A percentile compares a stretch with the other conserved stretches of the same genome.
phyloP scores from a whole-genome alignment of 2,329 filamentous ascomycete species.

The Colletotrichum euphorbiae region DNA sequence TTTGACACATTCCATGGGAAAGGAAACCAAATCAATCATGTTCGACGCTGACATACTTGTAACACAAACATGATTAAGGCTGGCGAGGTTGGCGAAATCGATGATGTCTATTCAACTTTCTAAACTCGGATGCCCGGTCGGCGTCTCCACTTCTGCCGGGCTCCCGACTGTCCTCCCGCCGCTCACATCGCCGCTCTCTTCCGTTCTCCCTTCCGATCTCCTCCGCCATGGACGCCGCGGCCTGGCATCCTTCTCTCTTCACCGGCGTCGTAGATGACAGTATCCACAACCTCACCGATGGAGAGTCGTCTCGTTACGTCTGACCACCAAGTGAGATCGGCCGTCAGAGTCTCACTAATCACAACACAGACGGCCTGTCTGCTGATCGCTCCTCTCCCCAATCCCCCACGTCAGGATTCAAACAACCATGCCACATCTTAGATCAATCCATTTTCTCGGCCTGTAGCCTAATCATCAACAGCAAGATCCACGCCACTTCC shows the following conservation, averaged over 20 bases:
- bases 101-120: neutral
- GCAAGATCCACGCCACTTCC: conserved; percentile 9
- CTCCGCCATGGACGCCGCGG: neutral
- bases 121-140: neutral
- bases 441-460: conserved; percentile 19
- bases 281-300: conserved; percentile 22
- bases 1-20: too few species aligned
- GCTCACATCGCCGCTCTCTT: neutral
- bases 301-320: conserved; percentile 4
- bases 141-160: neutral
- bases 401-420: conserved; percentile 6
- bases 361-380: neutral
- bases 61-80: too few species aligned
- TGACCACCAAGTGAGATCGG: conserved; percentile 10
- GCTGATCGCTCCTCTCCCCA: neutral
- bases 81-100: neutral
- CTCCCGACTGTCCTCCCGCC: neutral
- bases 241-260: neutral
- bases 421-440: conserved; percentile 18
- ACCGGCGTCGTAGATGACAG: neutral
- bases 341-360: conserved; percentile 11
- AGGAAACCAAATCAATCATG: too few species aligned
- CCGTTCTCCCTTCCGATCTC: conserved; percentile 7
- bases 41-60: too few species aligned
- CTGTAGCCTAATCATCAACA: conserved; percentile 5